These are phyloP conservation scores for Juglanconis sp. DNA, from an alignment of 2,329 filamentous ascomycete genomes.

Conservation along the genomic window DNA sequence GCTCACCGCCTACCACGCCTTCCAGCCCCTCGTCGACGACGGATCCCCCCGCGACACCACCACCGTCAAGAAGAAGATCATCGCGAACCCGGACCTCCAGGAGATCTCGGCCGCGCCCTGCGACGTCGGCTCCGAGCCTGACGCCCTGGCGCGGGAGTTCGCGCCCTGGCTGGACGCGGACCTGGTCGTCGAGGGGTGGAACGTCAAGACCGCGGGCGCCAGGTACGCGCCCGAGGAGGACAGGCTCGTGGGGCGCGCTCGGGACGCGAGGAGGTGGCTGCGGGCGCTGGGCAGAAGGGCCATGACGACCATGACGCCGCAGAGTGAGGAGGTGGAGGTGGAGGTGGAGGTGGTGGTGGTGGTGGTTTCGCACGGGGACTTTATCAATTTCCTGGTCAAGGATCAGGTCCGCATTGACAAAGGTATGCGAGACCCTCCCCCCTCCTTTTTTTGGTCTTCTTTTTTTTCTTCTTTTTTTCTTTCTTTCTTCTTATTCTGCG, in stretches of 20 bases:
- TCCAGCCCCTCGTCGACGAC: slow-evolving; percentile 37
- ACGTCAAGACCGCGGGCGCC: slow-evolving; percentile 53
- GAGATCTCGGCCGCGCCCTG: slow-evolving; percentile 73
- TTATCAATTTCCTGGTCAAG: slow-evolving; percentile 80
- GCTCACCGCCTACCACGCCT: slow-evolving; percentile 70
- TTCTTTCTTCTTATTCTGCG: too few relatives aligned
- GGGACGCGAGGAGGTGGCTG: slow-evolving; percentile 58
- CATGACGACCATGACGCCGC: too few relatives aligned
- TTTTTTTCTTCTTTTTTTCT: too few relatives aligned
- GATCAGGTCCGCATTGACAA: slow-evolving; percentile 54
- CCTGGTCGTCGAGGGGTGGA: slow-evolving; percentile 66
- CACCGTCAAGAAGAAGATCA: slow-evolving; percentile 40
- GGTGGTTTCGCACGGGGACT: slow-evolving; percentile 78
- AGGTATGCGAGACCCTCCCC: too few relatives aligned
- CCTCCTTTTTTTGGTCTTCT: too few relatives aligned
- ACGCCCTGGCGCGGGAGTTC: slow-evolving; percentile 59
- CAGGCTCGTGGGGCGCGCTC: slow-evolving; percentile 59
- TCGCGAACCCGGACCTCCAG: slow-evolving; percentile 72
- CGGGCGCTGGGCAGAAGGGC: slow-evolving; percentile 40
- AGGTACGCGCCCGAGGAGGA: slow-evolving; percentile 44
- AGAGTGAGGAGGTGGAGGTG: too few relatives aligned
- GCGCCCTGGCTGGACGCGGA: slow-evolving; percentile 59
- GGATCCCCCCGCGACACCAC: slow-evolving; percentile 19
- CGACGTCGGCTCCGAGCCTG: slow-evolving; percentile 65
- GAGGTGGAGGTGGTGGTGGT: slow-evolving; percentile 55